Evolutionary conservation across 306 rosid genomes (phyloP).

Genomic region (Sechiopsis laciniata): DNA sequence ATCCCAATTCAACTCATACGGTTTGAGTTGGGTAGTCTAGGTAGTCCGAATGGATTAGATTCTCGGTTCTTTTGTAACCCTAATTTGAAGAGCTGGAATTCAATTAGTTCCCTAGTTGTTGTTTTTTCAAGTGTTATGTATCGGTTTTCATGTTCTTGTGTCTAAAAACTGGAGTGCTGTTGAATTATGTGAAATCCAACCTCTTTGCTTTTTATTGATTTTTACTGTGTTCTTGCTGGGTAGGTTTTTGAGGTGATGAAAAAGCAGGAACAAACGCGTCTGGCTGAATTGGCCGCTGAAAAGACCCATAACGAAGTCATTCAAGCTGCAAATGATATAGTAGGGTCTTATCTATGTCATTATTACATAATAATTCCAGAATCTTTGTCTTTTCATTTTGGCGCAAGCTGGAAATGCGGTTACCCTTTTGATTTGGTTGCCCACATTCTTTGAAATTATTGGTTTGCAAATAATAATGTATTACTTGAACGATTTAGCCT

Average conservation of each 20-base stretch:
- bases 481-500: neutral
- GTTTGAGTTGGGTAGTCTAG: too few species aligned
- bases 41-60: too few species aligned
- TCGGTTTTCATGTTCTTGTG: too few species aligned
- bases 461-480: neutral
- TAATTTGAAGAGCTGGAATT: too few species aligned
- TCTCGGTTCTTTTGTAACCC: too few species aligned
- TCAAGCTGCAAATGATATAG: slow-evolving; percentile 57
- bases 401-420: neutral
- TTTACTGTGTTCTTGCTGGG: slow-evolving; percentile 23
- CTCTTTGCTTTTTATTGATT: neutral
- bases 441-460: neutral
- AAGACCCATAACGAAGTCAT: slow-evolving; percentile 64
- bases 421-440: neutral
- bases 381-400: neutral
- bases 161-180: too few species aligned
- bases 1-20: too few species aligned
- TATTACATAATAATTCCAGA: neutral
- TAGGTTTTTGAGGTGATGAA: slow-evolving; percentile 82
- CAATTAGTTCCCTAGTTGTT: neutral
- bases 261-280: slow-evolving; percentile 74
- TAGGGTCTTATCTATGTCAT: slow-evolving; percentile 31
- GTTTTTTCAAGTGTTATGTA: neutral
- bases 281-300: slow-evolving; percentile 67
- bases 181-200: neutral